phyloP scores from a whole-genome alignment of 2,329 filamentous ascomycete genomes.

The Clonostachys byssicola region DNA sequence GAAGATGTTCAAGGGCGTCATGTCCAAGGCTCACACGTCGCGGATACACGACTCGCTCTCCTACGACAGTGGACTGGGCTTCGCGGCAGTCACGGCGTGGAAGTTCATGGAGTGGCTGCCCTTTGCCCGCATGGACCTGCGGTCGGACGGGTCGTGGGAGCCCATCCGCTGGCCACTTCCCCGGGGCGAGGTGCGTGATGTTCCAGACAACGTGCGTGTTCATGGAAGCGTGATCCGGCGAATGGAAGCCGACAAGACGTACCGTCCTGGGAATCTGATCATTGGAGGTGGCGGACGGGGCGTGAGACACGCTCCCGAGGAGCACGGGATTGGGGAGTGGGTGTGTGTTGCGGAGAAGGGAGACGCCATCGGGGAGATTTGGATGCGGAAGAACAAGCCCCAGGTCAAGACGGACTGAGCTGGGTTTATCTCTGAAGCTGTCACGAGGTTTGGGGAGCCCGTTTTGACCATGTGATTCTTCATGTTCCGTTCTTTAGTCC shows the following conservation, averaged over 20 bases:
- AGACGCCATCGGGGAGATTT: slow-evolving; percentile 66
- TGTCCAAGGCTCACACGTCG: slow-evolving; percentile 51
- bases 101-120: slow-evolving; percentile 79
- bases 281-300: slow-evolving; percentile 75
- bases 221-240: slow-evolving; percentile 72
- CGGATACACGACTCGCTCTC: slow-evolving; percentile 68
- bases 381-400: slow-evolving; percentile 25
- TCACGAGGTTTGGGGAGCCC: too few relatives aligned
- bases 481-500: too few relatives aligned
- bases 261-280: slow-evolving; percentile 77
- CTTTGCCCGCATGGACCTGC: slow-evolving; percentile 76
- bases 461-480: too few relatives aligned
- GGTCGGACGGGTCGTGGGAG: slow-evolving; percentile 69
- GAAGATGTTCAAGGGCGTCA: slow-evolving; percentile 48
- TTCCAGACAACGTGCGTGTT: slow-evolving; percentile 65
- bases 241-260: slow-evolving; percentile 58
- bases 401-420: too few relatives aligned
- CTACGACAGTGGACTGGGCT: slow-evolving; percentile 55
- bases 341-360: slow-evolving; percentile 58
- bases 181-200: slow-evolving; percentile 72
- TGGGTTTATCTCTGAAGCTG: too few relatives aligned
- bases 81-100: slow-evolving; percentile 60
- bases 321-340: slow-evolving; percentile 71
- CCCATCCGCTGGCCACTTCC: slow-evolving; percentile 79
- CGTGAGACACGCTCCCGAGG: slow-evolving; percentile 52